Conservation (phyloP, 371 early-diverging fungal genomes). For the Choanephora cucurbitarum region DNA sequence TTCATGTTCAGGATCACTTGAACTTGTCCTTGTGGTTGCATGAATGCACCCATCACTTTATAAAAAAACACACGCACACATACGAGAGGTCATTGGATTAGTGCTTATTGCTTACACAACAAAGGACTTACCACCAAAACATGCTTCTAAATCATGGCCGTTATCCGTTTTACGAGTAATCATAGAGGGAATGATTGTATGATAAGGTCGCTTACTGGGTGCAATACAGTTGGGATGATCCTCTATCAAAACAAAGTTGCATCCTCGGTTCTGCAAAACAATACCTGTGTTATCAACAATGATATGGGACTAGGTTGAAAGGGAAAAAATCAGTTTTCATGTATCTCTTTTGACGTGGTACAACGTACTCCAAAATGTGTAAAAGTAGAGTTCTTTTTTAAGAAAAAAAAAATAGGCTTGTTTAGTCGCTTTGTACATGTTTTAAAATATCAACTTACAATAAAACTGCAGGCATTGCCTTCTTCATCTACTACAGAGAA, state of each 20-base stretch:
- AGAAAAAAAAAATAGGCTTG: neutral
- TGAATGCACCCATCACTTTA: constrained; percentile 58
- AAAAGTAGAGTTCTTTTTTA: constrained; percentile 55
- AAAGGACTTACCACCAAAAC: constrained; percentile 47
- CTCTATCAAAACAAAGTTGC: constrained; percentile 66
- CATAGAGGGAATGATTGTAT: constrained; percentile 84
- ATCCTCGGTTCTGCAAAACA: constrained; percentile 75
- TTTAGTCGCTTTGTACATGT: constrained; percentile 7
- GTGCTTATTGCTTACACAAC: no score
- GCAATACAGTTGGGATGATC: constrained; percentile 69
- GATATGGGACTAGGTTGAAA: constrained; percentile 31
- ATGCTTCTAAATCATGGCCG: constrained; percentile 48
- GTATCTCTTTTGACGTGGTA: neutral
- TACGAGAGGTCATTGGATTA: no score
- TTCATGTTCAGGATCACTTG: constrained; percentile 76
- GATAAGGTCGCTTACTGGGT: constrained; percentile 81
- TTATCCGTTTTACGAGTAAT: constrained; percentile 44
- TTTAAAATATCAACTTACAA: constrained; percentile 41
- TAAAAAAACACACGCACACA: no score
- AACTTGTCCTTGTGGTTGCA: constrained; percentile 86
- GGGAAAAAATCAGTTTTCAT: neutral
- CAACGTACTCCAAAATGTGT: constrained; percentile 60
- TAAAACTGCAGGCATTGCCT: constrained; percentile 87
- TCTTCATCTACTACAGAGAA: constrained; percentile 76
- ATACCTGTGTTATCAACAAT: constrained; percentile 72